phyloP scores from a whole-genome alignment of 345 rosid genomes.

The Arabis hirsuta region DNA sequence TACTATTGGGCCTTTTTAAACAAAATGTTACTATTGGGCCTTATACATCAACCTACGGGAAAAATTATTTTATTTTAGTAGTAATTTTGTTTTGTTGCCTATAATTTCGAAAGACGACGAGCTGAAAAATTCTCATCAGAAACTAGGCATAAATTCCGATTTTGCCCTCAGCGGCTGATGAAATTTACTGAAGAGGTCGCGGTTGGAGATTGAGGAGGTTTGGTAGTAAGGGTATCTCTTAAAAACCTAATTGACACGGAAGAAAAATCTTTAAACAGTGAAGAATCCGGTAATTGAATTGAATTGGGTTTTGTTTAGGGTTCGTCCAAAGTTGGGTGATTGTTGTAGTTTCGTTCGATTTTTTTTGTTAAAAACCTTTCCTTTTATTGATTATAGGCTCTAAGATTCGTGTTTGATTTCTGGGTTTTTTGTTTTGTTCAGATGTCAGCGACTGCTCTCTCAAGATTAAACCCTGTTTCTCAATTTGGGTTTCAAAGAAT shows the following conservation, averaged over 20 bases:
- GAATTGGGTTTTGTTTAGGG: neutral
- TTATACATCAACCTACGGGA: neutral
- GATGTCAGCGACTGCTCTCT: slow-evolving; percentile 63
- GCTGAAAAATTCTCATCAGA: neutral
- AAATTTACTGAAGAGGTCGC: slow-evolving; percentile 21
- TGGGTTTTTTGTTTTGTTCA: slow-evolving; percentile 24
- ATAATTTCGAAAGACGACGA: neutral
- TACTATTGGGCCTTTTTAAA: slow-evolving; percentile 12
- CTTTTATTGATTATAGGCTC: slow-evolving; percentile 4
- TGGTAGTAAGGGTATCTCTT: neutral
- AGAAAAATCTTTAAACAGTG: neutral
- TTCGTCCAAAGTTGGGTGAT: neutral
- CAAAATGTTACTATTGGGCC: slow-evolving; percentile 7
- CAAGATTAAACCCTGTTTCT: slow-evolving; percentile 52
- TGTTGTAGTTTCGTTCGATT: neutral
- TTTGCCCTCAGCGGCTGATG: slow-evolving; percentile 20
- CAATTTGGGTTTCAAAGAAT: slow-evolving; percentile 52
- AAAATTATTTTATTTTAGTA: neutral
- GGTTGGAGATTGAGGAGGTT: slow-evolving; percentile 12
- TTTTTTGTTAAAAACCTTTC: neutral
- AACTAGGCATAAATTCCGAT: slow-evolving; percentile 12
- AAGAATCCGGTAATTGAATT: slow-evolving; percentile 28
- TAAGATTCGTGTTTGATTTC: neutral
- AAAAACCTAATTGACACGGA: slow-evolving; percentile 10
- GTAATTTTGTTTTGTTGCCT: neutral